Conservation (phyloP, 306 rosid species). For the Gleditsia sinensis region DNA sequence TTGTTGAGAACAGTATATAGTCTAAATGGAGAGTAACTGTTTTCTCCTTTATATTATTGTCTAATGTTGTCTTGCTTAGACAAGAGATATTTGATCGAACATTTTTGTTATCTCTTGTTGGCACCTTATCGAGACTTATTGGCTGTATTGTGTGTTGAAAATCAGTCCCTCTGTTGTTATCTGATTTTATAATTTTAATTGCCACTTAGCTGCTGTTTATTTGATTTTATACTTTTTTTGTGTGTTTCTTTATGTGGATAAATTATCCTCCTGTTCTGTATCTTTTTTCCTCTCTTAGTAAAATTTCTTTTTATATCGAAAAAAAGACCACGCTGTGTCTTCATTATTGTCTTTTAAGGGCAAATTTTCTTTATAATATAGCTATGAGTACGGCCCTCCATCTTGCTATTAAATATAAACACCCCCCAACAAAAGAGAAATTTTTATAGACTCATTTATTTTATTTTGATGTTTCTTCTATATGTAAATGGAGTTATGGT, state of each 20-base stretch:
- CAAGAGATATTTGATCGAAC: background rate
- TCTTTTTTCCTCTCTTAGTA: background rate
- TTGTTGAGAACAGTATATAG: background rate
- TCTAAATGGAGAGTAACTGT: background rate
- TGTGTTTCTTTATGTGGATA: no score
- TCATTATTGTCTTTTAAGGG: conserved; percentile 2
- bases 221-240: no score
- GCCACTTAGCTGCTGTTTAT: no score
- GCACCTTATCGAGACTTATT: background rate
- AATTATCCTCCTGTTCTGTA: background rate
- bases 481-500: background rate
- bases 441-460: background rate
- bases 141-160: background rate
- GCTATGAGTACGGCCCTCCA: no score
- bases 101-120: background rate
- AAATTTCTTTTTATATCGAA: background rate
- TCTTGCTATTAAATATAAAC: no score
- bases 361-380: conserved; percentile 3
- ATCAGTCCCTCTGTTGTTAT: background rate
- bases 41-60: background rate
- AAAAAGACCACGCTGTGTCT: no score
- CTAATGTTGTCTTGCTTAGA: background rate
- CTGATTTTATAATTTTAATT: conserved; percentile 7
- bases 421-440: background rate
- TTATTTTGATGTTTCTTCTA: background rate